Conservation (phyloP, 192 early-diverging fungal genomes). For the Thoreauomyces humboldtii region DNA sequence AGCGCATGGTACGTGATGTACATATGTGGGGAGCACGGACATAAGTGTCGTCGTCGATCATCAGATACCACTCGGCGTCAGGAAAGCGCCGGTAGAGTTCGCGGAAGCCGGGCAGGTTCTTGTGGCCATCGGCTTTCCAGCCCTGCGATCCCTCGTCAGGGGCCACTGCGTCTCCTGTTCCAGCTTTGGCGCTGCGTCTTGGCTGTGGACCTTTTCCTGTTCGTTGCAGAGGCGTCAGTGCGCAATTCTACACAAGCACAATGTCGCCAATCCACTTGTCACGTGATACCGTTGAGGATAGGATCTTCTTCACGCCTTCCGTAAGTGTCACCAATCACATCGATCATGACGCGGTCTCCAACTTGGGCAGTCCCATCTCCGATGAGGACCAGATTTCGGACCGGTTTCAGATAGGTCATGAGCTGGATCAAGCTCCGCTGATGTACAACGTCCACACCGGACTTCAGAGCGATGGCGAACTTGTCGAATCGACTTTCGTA, state of each 20-base stretch:
- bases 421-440: slow-evolving; percentile 49
- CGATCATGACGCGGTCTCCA: slow-evolving; percentile 42
- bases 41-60: slow-evolving; percentile 67
- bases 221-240: too few species aligned
- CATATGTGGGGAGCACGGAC: too few species aligned
- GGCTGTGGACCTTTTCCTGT: not conserved
- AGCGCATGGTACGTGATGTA: too few species aligned
- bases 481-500: slow-evolving; percentile 25
- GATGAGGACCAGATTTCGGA: slow-evolving; percentile 52
- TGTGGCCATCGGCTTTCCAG: slow-evolving; percentile 57
- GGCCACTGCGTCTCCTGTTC: slow-evolving; percentile 25
- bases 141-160: slow-evolving; percentile 40
- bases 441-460: slow-evolving; percentile 47
- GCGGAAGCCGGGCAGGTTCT: slow-evolving; percentile 55
- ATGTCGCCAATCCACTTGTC: not conserved
- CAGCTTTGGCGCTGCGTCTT: not conserved
- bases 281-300: too few species aligned
- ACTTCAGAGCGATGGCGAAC: slow-evolving; percentile 52
- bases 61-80: slow-evolving; percentile 59
- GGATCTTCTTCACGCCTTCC: too few species aligned
- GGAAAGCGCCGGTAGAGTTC: slow-evolving; percentile 45
- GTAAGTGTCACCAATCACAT: slow-evolving; percentile 38
- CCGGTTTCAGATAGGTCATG: slow-evolving; percentile 40
- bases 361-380: slow-evolving; percentile 45
- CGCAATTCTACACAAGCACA: too few species aligned